Percentiles rank a stretch among this genome's conserved stretches.
Evolutionary conservation across 2,329 filamentous ascomycete genomes (phyloP).

Genomic region (Didymella sp.): DNA sequence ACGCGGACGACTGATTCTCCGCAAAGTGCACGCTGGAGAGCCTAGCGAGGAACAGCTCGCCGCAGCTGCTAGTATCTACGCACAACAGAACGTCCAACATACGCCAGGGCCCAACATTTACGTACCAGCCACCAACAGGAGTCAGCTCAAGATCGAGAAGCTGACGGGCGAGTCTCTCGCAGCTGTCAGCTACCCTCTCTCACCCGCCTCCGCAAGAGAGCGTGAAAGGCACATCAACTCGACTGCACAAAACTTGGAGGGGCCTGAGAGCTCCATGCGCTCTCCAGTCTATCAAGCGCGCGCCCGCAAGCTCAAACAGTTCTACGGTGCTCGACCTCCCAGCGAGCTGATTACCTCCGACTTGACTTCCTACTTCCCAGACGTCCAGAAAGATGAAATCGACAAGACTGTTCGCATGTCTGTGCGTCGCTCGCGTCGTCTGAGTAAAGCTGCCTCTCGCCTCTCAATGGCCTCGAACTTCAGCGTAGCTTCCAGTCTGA

Average conservation of each 20-base stretch:
- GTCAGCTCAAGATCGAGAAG: conserved; percentile 87
- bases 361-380: conserved; percentile 94
- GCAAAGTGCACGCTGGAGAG: conserved; percentile 90
- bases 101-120: conserved; percentile 60
- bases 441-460: conserved; percentile 91
- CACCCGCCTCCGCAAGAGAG: conserved; percentile 73
- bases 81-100: conserved; percentile 79
- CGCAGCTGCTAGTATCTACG: conserved; percentile 84
- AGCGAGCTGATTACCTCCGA: conserved; percentile 98
- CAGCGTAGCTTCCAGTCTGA: conserved; percentile 89
- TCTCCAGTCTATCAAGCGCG: conserved; percentile 52
- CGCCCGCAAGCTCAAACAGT: conserved; percentile 71
- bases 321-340: conserved; percentile 89
- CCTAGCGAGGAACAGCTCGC: conserved; percentile 87
- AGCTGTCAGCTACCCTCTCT: conserved; percentile 84
- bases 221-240: conserved; percentile 70
- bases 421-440: conserved; percentile 83
- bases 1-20: conserved; percentile 85
- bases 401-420: conserved; percentile 94
- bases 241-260: conserved; percentile 57
- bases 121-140: conserved; percentile 73
- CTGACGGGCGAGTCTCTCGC: conserved; percentile 87
- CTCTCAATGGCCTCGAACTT: conserved; percentile 93
- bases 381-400: conserved; percentile 91
- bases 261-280: conserved; percentile 38